Conservation (phyloP, 2,329 filamentous ascomycete species). For the Alternaria hordeiaustralica region DNA sequence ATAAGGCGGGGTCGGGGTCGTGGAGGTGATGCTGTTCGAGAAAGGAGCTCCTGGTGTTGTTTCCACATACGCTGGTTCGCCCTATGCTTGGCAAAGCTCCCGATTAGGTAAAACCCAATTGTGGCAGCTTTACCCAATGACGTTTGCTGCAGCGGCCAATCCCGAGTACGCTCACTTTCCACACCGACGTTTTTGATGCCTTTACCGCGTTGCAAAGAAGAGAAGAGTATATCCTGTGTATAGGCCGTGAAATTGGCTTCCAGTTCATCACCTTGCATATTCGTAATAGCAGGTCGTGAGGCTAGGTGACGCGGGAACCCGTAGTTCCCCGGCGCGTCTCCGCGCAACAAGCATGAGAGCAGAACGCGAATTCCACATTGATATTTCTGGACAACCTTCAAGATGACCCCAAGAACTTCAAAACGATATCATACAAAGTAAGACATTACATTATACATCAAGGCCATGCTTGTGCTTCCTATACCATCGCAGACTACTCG, state of each 20-base stretch:
- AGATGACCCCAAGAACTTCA: not conserved
- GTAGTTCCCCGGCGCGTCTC: not conserved
- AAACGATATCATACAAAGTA: not conserved
- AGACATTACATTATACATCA: constrained; percentile 1
- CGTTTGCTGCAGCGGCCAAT: constrained; percentile 7
- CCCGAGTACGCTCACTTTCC: not conserved
- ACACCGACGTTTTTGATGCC: not conserved
- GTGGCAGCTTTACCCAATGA: constrained; percentile 7
- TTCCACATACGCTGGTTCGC: constrained; percentile 27
- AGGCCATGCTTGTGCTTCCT: not conserved
- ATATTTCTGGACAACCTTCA: not conserved
- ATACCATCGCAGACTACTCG: not conserved
- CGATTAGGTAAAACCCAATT: constrained; percentile 11
- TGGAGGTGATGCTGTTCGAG: constrained; percentile 37
- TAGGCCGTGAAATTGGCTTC: not conserved
- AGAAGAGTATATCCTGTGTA: not conserved
- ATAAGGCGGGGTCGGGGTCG: constrained; percentile 33
- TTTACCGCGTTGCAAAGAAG: not conserved
- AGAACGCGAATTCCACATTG: not conserved
- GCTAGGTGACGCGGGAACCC: not conserved
- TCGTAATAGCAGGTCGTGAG: not conserved
- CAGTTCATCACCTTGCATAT: not conserved
- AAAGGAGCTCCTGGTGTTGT: constrained; percentile 33
- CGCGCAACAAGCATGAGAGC: not conserved
- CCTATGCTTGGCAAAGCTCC: constrained; percentile 17